Base-by-base conservation (phyloP, 2,329 filamentous ascomycete species). In the Trichoderma cornu-damae region DNA sequence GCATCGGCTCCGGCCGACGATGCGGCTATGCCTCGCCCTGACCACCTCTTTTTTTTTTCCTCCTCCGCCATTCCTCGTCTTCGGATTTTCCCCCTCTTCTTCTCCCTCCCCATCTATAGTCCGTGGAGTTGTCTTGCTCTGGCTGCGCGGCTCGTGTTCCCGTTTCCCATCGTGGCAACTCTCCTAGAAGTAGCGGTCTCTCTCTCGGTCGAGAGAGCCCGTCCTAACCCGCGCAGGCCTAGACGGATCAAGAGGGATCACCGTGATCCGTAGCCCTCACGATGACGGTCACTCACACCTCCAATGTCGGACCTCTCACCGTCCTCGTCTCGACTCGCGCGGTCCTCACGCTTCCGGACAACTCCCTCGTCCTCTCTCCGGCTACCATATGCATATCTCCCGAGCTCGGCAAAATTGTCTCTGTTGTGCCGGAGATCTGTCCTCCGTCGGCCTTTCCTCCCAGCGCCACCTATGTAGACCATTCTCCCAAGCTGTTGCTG, bases 321-420 rank as follows among this genome's bases (percentile, higher is more conserved):
- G 89, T 96, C 59, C 80, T 97, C 58, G 88, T 88, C 58, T 97
- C 94, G 1, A 88, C 87, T 24, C 84, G 92, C 65, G 89, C 89
- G 58, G 85, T 97, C 50, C 78, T 97, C 65, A 87, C 87, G 44
- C 85, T 88, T 58, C 79, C 83, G 42, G 79, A 85, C 61, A 75
- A 84, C 64, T 77, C 77, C 22, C 77, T 86, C 32, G 57, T 80
- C 24, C 74, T 96, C 44, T 90, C 88, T 2, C 86, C 91, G 18
- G 93, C 90, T 59, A 96, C 92, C 11, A 84, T 99, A 59, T 80
- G 87, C 57, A 77, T 96, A 64, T 96, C 90, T 2, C 82, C 84
- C 6, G 70, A 70, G 40, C 92, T 90, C 0, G 94, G 94, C 67
- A 96, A 92, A 75, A 95, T 97, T 66, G 80, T 87, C 43, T 84